These are phyloP conservation scores for Calonectria crousiana DNA, from an alignment of 2,329 filamentous ascomycete genomes.

Conservation along the genomic window DNA sequence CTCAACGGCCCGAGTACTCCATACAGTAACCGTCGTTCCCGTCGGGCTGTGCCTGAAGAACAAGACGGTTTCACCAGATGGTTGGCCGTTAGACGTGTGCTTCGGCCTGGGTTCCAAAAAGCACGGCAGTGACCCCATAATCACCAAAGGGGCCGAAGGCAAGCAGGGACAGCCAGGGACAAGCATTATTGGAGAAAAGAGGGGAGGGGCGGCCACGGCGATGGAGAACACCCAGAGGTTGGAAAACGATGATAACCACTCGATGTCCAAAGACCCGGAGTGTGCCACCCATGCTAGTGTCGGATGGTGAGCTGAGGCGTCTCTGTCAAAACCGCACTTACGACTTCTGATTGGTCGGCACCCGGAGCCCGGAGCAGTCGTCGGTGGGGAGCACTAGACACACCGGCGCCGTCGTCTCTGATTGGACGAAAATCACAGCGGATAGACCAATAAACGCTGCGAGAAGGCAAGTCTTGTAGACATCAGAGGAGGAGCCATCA, in stretches of 20 bases:
- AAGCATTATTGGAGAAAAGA: slow-evolving; percentile 27
- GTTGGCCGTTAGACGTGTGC: slow-evolving; percentile 43
- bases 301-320: slow-evolving; percentile 50
- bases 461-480: slow-evolving; percentile 32
- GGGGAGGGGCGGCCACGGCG: slow-evolving; percentile 12
- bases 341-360: slow-evolving; percentile 47
- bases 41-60: slow-evolving; percentile 33
- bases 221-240: slow-evolving; percentile 34
- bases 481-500: slow-evolving; percentile 28
- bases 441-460: slow-evolving; percentile 32
- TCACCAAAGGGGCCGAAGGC: slow-evolving; percentile 42
- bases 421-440: slow-evolving; percentile 37
- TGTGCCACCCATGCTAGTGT: slow-evolving; percentile 47
- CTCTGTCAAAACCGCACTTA: slow-evolving; percentile 46
- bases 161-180: slow-evolving; percentile 28
- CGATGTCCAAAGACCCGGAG: slow-evolving; percentile 37
- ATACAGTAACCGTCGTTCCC: slow-evolving; percentile 44
- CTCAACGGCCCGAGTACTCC: slow-evolving; percentile 38
- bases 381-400: slow-evolving; percentile 38
- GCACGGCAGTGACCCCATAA: slow-evolving; percentile 38
- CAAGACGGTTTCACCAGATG: slow-evolving; percentile 41
- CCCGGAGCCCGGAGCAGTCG: slow-evolving; percentile 36
- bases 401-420: slow-evolving; percentile 23
- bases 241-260: slow-evolving; percentile 40
- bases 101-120: slow-evolving; percentile 35